Base-by-base conservation (phyloP, 345 rosid genomes). In the Salix purpurea region DNA sequence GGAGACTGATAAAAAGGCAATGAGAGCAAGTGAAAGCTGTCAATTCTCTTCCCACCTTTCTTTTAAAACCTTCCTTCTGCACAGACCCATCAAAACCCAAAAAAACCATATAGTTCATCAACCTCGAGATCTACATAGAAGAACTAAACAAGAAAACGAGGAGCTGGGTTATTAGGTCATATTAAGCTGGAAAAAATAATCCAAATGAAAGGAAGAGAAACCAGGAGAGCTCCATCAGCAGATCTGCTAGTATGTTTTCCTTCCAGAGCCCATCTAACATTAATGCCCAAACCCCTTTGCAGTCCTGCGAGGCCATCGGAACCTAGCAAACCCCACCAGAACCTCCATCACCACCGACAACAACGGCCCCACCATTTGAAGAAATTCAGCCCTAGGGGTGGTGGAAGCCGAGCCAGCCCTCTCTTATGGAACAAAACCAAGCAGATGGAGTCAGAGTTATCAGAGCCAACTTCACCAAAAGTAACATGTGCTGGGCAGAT, bases 401-500 rank as follows among this genome's bases (percentile, higher is more conserved):
- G 77, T 0, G 76, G 70, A 4, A 72, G 84, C 30, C 80, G 58
- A 50, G 88, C 82, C 7, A 90, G 93, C 75, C 96, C 97, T 77
- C 85, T 84, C 12, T 72, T 88, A n/a, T 87, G 95, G 97, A 85
- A 90, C 56, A 90, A 89, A 76, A 77, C 48, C 76, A 91, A 86
- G 85, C 89, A 84, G 39, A 82, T 86, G 77, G 91, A 86, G 0
- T 76, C 85, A 2, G 92, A 76, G 78, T 86, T 77, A 24, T 73
- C 87, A 12, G 97, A 95, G 65, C 99, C 99, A 0, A 92, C 93
- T 11, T 95, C 99, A 9, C 97, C 99, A 1, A 88, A 91, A 78
- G 97, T 95, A 32, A 95, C 95, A 1, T 95, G 99, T 48, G 94
- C 93, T 5, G 99, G 99, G 39, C 95, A 95, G 90, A 91, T 95